These are phyloP conservation scores for Coriaria nepalensis DNA, from an alignment of 306 rosid genomes.

Conservation along the genomic window DNA sequence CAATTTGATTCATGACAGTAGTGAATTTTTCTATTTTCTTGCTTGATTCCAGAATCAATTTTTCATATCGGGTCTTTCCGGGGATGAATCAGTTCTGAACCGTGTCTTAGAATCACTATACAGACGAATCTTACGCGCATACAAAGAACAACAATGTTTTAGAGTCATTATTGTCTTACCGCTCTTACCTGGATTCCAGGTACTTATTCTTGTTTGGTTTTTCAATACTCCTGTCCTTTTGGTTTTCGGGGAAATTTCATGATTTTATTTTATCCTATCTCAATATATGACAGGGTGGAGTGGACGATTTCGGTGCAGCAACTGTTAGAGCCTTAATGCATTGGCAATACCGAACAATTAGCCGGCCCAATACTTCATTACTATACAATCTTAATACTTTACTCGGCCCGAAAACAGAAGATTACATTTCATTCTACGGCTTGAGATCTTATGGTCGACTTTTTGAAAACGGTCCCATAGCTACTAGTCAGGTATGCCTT, in stretches of 20 bases:
- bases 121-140: conserved; percentile 25
- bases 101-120: conserved; percentile 30
- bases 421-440: conserved; percentile 38
- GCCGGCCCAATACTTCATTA: conserved; percentile 34
- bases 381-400: conserved; percentile 21
- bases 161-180: conserved; percentile 33
- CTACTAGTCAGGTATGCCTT: conserved; percentile 35
- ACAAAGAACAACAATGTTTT: conserved; percentile 29
- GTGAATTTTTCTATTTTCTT: conserved; percentile 4
- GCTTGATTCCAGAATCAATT: conserved; percentile 35
- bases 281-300: conserved; percentile 26
- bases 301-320: conserved; percentile 39
- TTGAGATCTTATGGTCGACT: conserved; percentile 37
- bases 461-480: conserved; percentile 30
- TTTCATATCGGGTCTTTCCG: conserved; percentile 34
- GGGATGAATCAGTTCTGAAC: conserved; percentile 30
- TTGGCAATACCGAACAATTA: conserved; percentile 39
- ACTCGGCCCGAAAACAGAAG: conserved; percentile 28
- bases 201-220: conserved; percentile 4
- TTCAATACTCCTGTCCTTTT: not conserved
- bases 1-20: no score
- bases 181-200: conserved; percentile 43
- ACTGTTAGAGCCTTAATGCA: conserved; percentile 44
- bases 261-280: not conserved
- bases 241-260: not conserved